phyloP scores from a whole-genome alignment of 345 rosid genomes.

The Eutrema heterophyllum region DNA sequence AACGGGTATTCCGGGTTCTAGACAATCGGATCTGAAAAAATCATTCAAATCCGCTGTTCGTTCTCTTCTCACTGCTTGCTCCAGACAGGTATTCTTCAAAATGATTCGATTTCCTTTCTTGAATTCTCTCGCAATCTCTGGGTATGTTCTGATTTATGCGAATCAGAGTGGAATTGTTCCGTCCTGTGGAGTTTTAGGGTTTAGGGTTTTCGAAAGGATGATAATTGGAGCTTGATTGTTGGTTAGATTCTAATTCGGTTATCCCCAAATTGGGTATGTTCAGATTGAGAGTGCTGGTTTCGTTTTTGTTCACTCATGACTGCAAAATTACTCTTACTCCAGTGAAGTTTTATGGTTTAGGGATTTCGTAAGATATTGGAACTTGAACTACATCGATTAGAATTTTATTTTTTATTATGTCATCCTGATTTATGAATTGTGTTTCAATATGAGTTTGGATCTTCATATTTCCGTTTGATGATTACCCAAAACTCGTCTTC shows the following conservation, averaged over 20 bases:
- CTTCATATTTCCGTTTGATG: neutral
- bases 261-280: neutral
- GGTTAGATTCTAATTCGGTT: neutral
- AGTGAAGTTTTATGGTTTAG: neutral
- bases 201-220: neutral
- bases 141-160: neutral
- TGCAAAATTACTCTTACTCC: neutral
- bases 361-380: neutral
- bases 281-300: neutral
- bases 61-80: constrained; percentile 57
- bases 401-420: neutral
- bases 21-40: constrained; percentile 42
- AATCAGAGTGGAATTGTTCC: neutral
- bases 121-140: neutral
- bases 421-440: neutral
- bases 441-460: neutral
- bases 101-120: neutral
- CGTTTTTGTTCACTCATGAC: neutral
- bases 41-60: constrained; percentile 56
- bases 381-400: neutral
- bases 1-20: constrained; percentile 22
- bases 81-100: constrained; percentile 40
- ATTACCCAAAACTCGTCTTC: neutral
- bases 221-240: neutral
- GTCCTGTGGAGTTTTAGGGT: neutral